phyloP scores from a whole-genome alignment of 73 alveolate genomes.

The Symbiodinium pilosum region DNA sequence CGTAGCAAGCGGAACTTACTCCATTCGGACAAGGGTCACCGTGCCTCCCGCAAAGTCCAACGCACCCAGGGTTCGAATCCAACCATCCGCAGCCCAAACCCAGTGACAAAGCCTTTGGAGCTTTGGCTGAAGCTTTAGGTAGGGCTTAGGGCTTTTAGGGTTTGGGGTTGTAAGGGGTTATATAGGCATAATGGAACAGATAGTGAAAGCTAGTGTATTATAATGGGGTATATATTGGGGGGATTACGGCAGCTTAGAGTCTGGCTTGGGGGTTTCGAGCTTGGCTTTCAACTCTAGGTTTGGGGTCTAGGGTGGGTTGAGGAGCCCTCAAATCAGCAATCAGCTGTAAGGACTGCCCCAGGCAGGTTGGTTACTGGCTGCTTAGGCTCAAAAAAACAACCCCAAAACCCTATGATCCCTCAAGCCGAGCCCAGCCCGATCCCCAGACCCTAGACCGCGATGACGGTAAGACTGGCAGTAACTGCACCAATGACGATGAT shows the following conservation, averaged over 20 bases:
- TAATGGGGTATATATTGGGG: neutral
- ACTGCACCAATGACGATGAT: too few species aligned
- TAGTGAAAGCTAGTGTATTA: too few species aligned
- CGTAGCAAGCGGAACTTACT: neutral
- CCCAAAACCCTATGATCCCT: too few species aligned
- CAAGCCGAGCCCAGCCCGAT: too few species aligned
- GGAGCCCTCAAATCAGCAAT: neutral
- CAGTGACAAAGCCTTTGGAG: neutral
- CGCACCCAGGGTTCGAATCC: neutral
- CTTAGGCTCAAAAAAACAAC: too few species aligned
- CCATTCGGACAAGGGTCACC: neutral
- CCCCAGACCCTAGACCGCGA: too few species aligned
- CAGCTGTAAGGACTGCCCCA: neutral
- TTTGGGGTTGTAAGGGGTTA: neutral
- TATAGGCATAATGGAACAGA: neutral
- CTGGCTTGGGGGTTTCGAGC: neutral
- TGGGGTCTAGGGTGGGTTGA: neutral
- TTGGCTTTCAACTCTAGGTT: neutral
- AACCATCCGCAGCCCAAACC: slow-evolving; percentile 2
- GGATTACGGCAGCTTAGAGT: neutral
- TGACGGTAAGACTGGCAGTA: too few species aligned
- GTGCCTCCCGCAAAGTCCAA: slow-evolving; percentile 4
- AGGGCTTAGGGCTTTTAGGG: too few species aligned
- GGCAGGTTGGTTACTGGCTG: too few species aligned
- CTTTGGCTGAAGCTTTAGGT: too few species aligned